A percentile compares a stretch with the other conserved stretches of the same genome.
Conservation (phyloP, 2,329 filamentous ascomycete species). For the Aspergillus calidoustus region DNA sequence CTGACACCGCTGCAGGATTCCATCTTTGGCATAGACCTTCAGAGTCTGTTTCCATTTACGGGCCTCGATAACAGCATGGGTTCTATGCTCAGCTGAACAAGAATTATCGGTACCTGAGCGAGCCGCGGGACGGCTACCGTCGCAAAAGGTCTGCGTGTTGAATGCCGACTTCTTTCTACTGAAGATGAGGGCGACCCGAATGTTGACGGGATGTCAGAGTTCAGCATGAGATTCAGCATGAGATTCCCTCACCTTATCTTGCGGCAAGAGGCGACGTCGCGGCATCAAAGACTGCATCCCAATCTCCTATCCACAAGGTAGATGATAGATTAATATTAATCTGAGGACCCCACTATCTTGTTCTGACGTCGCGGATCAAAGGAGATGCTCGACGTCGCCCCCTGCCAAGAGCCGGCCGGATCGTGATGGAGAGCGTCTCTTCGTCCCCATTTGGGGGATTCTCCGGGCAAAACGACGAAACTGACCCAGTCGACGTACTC, state of each 20-base stretch:
- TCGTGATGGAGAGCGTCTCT: neutral
- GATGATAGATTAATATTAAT: neutral
- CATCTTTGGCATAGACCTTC: neutral
- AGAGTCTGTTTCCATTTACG: neutral
- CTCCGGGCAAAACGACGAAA: neutral
- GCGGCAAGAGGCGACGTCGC: neutral
- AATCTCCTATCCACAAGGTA: neutral
- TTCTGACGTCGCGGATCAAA: neutral
- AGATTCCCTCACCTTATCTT: neutral
- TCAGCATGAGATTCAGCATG: neutral
- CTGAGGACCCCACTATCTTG: neutral
- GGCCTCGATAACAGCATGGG: neutral
- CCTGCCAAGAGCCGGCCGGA: neutral
- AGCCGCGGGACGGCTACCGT: neutral
- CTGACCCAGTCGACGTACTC: neutral
- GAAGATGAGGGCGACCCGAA: neutral
- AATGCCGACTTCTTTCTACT: neutral
- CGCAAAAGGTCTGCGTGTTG: neutral
- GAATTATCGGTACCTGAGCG: neutral
- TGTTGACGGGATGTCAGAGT: neutral
- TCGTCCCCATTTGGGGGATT: neutral
- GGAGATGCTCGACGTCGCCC: slow-evolving; percentile 12
- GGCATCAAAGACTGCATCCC: neutral
- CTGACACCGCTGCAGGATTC: neutral
- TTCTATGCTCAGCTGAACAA: neutral